Evolutionary conservation across 2,329 filamentous ascomycete species (phyloP), one percentile per base, ranked within the genome.

Genomic region (Penicillium sp.): DNA sequence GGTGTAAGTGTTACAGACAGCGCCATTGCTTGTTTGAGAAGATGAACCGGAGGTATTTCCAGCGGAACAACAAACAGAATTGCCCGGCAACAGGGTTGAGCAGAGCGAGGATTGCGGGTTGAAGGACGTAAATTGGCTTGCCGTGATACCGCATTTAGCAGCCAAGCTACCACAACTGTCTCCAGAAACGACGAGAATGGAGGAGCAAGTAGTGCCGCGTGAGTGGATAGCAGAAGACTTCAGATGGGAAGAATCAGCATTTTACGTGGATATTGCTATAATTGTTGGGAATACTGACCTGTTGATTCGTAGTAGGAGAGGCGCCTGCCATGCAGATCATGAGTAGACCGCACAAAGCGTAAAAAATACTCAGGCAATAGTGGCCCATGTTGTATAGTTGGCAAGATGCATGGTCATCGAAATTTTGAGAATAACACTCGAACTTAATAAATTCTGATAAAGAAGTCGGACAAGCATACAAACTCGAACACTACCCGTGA

Each of bases 161-260:
- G 44, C 58, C 6, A 59, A n/a, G n/a, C 8, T 22, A 9, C 38
- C 13, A 42, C 51, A 59, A 42, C 19, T 30, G 30, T 59, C 19
- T 10, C 22, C 51, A 8, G 28, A 40, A 6, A 22, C 10, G 30
- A 50, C n/a, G 5, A 37, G 44, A 22, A 55, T 33, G n/a, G 37
- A 35, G 24, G 53, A 30, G 38, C 53, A 57, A 6, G 28, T 22
- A 28, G 15, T 51, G 17, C 17, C 15, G 9, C 49, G 17, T 12
- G 26, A 12, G 1, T 35, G 17, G 10, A 35, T 51, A 6, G 5
- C 5, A 15, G 13, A 26, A 47, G 44, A 47, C 42, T 26, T 15
- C 12, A 15, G 13, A 26, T 10, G 3, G 28, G 44, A 47, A 24
- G 24, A 26, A 47, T 47, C 22, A 47, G 24, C 24, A 28, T 15